Conservation (phyloP, 306 rosid species). For the Medicago arabica region DNA sequence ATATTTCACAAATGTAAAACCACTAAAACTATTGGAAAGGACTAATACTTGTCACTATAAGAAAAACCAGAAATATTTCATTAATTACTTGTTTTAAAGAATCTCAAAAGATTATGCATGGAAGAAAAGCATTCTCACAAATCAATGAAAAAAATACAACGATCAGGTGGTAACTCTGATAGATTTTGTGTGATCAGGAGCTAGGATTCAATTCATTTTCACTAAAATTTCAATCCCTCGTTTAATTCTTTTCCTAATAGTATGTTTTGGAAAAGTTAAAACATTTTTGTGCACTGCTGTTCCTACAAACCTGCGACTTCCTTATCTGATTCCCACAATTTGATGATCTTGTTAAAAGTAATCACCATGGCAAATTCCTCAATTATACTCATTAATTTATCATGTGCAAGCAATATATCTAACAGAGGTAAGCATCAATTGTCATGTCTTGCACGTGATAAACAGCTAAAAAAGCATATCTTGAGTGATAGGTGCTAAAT, state of each 20-base stretch:
- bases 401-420: slow-evolving; percentile 27
- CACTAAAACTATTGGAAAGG: neutral
- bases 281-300: too few species aligned
- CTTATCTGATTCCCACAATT: neutral
- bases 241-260: too few species aligned
- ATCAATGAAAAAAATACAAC: too few species aligned
- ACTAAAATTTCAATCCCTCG: too few species aligned
- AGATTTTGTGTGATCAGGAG: too few species aligned
- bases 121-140: too few species aligned
- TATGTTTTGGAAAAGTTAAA: too few species aligned
- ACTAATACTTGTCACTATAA: neutral
- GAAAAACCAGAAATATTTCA: too few species aligned
- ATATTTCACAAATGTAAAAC: slow-evolving; percentile 5
- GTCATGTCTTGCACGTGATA: slow-evolving; percentile 37
- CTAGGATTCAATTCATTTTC: too few species aligned
- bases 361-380: slow-evolving; percentile 22
- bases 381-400: slow-evolving; percentile 16
- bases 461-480: slow-evolving; percentile 2
- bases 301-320: neutral
- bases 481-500: neutral
- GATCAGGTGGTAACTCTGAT: too few species aligned
- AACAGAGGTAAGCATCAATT: slow-evolving; percentile 36
- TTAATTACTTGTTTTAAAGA: too few species aligned
- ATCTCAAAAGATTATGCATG: too few species aligned
- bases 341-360: slow-evolving; percentile 30